Evolutionary conservation across 164 flowering plant genomes (phyloP).

Genomic region (Vitis amurensis): DNA sequence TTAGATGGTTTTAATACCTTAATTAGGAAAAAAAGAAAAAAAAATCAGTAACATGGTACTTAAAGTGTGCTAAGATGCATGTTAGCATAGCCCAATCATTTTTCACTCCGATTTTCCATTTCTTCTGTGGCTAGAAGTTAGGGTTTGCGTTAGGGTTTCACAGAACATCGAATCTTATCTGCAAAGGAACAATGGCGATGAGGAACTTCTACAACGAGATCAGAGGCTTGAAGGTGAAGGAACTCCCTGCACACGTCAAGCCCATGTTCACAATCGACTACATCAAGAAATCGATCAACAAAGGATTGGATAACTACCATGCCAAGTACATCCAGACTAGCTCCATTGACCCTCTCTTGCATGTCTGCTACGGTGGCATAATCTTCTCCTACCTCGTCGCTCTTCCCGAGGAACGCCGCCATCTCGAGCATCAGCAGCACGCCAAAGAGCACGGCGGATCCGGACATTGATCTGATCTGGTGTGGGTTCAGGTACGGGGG

Average conservation of each 20-base stretch:
- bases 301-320: conserved; percentile 68
- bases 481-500: too few species aligned
- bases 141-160: too few species aligned
- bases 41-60: too few species aligned
- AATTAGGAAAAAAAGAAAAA: too few species aligned
- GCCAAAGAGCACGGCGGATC: conserved; percentile 58
- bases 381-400: conserved; percentile 79
- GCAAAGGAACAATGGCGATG: conserved; percentile 50
- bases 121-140: too few species aligned
- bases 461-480: too few species aligned
- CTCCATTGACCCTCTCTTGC: conserved; percentile 67
- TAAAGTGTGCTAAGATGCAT: too few species aligned
- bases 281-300: conserved; percentile 45
- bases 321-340: conserved; percentile 73
- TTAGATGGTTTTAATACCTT: too few species aligned
- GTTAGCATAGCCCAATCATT: too few species aligned
- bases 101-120: too few species aligned
- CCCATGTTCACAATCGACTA: conserved; percentile 51
- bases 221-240: conserved; percentile 72
- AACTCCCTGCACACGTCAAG: conserved; percentile 63
- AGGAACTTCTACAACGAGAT: conserved; percentile 71
- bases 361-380: conserved; percentile 89
- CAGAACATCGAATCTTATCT: too few species aligned
- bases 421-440: conserved; percentile 76
- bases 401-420: conserved; percentile 93